phyloP scores from a whole-genome alignment of 2,329 filamentous ascomycete genomes.

The Aspergillus hortae region DNA sequence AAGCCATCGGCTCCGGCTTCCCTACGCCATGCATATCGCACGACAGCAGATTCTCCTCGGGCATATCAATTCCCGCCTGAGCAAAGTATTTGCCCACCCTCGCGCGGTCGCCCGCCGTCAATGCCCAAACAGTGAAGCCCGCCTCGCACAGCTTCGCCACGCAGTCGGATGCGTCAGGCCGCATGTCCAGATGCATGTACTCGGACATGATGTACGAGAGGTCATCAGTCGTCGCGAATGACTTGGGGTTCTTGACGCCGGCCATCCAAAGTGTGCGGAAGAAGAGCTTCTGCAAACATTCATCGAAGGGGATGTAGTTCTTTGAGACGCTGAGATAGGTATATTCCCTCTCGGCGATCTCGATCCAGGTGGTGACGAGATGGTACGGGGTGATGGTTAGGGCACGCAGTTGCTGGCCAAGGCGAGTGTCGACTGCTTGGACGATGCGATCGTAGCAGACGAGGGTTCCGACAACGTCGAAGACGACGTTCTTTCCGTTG shows the following conservation, averaged over 20 bases:
- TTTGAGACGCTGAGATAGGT: constrained; percentile 43
- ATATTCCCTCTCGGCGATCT: constrained; percentile 43
- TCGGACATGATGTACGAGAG: constrained; percentile 33
- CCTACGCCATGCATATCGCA: constrained; percentile 25
- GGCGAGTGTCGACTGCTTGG: constrained; percentile 32
- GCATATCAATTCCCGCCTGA: constrained; percentile 20
- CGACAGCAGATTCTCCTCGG: constrained; percentile 22
- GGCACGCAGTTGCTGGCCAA: constrained; percentile 35
- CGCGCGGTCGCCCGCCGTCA: constrained; percentile 24
- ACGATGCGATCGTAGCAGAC: constrained; percentile 41
- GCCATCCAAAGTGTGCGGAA: constrained; percentile 42
- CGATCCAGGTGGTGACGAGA: constrained; percentile 43
- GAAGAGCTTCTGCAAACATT: constrained; percentile 40
- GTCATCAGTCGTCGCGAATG: constrained; percentile 37
- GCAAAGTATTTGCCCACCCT: constrained; percentile 25
- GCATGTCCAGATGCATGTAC: constrained; percentile 29
- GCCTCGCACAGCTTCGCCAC: constrained; percentile 32
- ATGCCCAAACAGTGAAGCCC: constrained; percentile 26
- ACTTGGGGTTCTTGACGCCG: constrained; percentile 37
- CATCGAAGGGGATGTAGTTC: constrained; percentile 36
- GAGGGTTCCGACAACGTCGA: constrained; percentile 38
- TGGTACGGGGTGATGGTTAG: constrained; percentile 34
- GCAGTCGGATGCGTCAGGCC: constrained; percentile 36
- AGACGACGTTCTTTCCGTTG: constrained; percentile 24
- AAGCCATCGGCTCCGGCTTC: constrained; percentile 25